These are phyloP conservation scores for Auxenochlorella pyrenoidosa DNA, from an alignment of 139 green algal species.

Conservation along the genomic window DNA sequence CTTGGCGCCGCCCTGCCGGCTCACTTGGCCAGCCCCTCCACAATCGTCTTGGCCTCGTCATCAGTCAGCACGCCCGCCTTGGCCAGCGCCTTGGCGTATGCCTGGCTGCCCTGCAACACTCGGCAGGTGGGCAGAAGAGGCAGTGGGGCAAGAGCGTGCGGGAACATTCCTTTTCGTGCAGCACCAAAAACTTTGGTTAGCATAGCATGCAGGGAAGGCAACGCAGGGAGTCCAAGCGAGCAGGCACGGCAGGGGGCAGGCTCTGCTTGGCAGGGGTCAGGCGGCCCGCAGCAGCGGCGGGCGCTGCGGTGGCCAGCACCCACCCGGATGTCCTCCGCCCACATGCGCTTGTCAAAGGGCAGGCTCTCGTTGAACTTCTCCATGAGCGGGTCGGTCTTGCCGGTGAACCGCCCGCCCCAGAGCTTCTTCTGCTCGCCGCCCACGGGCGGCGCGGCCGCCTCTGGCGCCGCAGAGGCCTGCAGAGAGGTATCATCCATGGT, in stretches of 20 bases:
- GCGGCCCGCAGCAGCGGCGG: background rate
- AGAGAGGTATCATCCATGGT: background rate
- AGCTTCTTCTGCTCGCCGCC: constrained; percentile 30
- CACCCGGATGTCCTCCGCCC: constrained; percentile 91
- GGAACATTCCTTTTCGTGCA: no score
- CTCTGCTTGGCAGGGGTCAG: background rate
- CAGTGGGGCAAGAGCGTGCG: background rate
- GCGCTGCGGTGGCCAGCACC: background rate
- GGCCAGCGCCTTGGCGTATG: constrained; percentile 90
- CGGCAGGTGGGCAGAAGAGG: background rate
- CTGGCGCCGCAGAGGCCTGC: background rate
- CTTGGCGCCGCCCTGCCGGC: background rate
- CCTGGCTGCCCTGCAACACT: constrained; percentile 82
- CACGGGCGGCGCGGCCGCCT: background rate
- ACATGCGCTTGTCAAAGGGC: constrained; percentile 94
- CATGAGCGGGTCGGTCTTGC: constrained; percentile 93
- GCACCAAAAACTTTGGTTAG: background rate
- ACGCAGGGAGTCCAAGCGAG: no score
- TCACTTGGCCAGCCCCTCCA: constrained; percentile 71
- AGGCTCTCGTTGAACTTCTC: constrained; percentile 98
- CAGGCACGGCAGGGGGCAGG: background rate
- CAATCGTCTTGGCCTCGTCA: constrained; percentile 80
- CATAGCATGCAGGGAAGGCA: background rate
- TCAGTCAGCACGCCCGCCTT: constrained; percentile 89
- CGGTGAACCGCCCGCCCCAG: constrained; percentile 88